Base-by-base conservation (phyloP, 1,284 basidiomycete genomes). In the Acaromyces ingoldii region DNA sequence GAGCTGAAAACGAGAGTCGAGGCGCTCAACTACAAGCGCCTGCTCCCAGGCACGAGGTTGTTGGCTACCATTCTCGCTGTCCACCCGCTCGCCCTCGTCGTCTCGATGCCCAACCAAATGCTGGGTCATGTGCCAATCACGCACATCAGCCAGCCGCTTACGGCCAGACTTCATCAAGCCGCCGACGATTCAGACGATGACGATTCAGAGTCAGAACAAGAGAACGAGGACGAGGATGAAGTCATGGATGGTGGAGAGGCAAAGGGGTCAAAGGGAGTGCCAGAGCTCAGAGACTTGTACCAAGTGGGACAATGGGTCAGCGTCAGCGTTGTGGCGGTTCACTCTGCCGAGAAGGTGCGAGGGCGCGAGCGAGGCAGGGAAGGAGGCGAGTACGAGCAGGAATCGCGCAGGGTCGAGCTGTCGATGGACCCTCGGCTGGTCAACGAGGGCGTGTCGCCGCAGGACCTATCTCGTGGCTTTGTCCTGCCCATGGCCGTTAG, bases 111-210 rank as follows among this genome's bases (percentile, higher is more conserved):
- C 21, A 89, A 92, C 74, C 93, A 98, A 78, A 83, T 99, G 37
- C 83, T 91, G 60, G 95, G 84, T 3, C 92, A 98, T 77, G 82
- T 98, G 24, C 93, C 95, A 9, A 91, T 98, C 65, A 97, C 92
- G 29, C 85, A 92, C 76, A 83, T 98, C 57, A 91, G 91, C n/a
- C 78, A 82, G 13, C 84, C 88, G 63, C 82, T 93, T 57, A 97
- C 92, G 2, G 67, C 79, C 22, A 79, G 82, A 15, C 80, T 83
- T 2, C 76, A 77, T 31, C 60, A 67, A 26, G 72, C 72, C 25
- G 65, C 74, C 21, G 74, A 89, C 25, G 60, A 58, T 9, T 52
- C 46, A 17, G 60, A 58, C 3, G n/a, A n/a, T n/a, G n/a, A n/a
- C n/a, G n/a, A n/a, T n/a, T 57, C 57, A 11, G 42, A 45, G 19